Evolutionary conservation across 1,139 yeast genomes (phyloP).

Genomic region (Hemisphaericaspora lyxosophila): DNA sequence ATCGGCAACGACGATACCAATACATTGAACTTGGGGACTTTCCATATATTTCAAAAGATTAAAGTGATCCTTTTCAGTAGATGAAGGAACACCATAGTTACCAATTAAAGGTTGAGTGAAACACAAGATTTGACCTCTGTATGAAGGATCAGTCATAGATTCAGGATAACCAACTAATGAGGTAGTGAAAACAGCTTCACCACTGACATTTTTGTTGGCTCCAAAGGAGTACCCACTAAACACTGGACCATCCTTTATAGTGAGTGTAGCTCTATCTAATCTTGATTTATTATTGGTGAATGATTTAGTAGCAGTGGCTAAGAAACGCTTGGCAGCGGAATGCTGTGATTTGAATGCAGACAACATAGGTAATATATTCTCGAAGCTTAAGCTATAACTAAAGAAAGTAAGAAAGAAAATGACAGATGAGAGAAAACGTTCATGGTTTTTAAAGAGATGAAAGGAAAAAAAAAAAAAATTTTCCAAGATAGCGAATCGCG

Average conservation of each 20-base stretch:
- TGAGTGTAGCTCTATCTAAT: constrained; percentile 82
- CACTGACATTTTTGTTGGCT: constrained; percentile 85
- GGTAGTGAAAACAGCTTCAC: constrained; percentile 97
- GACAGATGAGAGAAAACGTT: not conserved
- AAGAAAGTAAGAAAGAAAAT: constrained; percentile 4
- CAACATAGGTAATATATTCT: constrained; percentile 4
- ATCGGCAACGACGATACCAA: constrained; percentile 94
- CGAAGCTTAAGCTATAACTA: too few species aligned
- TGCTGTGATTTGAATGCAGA: constrained; percentile 4
- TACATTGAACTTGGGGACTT: constrained; percentile 87
- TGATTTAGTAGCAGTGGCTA: constrained; percentile 42
- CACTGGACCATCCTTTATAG: constrained; percentile 91
- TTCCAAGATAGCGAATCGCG: constrained; percentile 40
- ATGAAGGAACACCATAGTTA: constrained; percentile 95
- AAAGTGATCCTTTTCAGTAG: constrained; percentile 74
- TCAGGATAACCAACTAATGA: constrained; percentile 98
- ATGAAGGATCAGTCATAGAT: constrained; percentile 98
- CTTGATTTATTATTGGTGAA: constrained; percentile 39
- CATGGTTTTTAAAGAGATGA: too few species aligned
- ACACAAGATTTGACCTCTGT: constrained; percentile 92
- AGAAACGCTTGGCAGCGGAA: constrained; percentile 13
- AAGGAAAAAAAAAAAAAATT: constrained; percentile 7
- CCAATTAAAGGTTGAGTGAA: constrained; percentile 97
- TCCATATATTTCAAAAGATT: constrained; percentile 87
- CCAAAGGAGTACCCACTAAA: constrained; percentile 94